Conservation (phyloP, 192 early-diverging fungal genomes). For the Podila epicladia region DNA sequence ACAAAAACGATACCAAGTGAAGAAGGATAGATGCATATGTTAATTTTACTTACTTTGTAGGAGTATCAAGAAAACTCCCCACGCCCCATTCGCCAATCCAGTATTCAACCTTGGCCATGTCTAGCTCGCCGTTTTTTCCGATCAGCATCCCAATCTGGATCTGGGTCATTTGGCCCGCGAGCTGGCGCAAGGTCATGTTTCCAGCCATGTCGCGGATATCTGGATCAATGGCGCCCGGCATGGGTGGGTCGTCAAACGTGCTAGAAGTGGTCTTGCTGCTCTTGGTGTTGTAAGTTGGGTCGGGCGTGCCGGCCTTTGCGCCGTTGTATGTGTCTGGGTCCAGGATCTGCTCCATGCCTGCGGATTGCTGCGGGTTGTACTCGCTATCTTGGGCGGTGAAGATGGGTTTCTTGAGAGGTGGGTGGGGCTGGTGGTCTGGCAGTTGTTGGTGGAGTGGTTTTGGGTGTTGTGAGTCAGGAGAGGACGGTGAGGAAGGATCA, state of each 20-base stretch:
- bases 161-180: conserved; percentile 78
- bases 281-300: conserved; percentile 3
- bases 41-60: conserved; percentile 57
- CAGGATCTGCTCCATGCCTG: conserved; percentile 9
- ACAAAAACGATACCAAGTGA: neutral
- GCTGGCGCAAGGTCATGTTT: conserved; percentile 59
- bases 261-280: neutral
- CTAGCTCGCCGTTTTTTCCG: conserved; percentile 60
- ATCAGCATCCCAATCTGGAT: conserved; percentile 67
- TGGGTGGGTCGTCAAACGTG: neutral
- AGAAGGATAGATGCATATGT: neutral
- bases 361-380: conserved; percentile 29
- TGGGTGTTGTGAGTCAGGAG: too few species aligned
- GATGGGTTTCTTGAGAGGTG: neutral
- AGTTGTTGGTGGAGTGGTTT: too few species aligned
- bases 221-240: conserved; percentile 48
- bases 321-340: conserved; percentile 23
- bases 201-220: conserved; percentile 58
- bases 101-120: conserved; percentile 60
- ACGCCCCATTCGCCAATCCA: conserved; percentile 67
- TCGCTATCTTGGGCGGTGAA: neutral
- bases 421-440: neutral
- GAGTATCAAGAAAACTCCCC: conserved; percentile 69
- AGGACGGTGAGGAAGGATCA: too few species aligned
- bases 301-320: neutral